Evolutionary conservation across 495 filamentous ascomycete species (phyloP).

Genomic region (Aspergillus panamensis): DNA sequence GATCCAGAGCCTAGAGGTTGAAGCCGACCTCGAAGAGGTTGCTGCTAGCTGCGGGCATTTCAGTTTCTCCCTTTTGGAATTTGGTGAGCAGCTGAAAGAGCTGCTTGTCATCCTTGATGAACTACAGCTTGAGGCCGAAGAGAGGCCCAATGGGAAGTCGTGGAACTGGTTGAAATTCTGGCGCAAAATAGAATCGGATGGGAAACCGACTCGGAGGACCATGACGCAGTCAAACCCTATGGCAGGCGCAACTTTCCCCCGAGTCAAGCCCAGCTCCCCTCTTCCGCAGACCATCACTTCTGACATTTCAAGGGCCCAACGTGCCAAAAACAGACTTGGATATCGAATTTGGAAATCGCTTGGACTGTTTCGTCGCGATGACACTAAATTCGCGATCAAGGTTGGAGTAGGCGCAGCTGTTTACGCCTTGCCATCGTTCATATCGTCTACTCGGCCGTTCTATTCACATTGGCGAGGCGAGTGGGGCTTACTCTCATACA

Average conservation of each 20-base stretch:
- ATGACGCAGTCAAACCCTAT: background rate
- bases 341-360: constrained; percentile 60
- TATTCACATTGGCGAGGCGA: constrained; percentile 92
- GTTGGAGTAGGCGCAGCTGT: constrained; percentile 84
- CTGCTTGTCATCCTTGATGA: constrained; percentile 84
- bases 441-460: constrained; percentile 69
- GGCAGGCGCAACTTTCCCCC: background rate
- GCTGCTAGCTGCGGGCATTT: constrained; percentile 95
- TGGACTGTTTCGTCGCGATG: constrained; percentile 58
- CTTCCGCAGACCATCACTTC: background rate
- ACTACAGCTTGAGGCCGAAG: constrained; percentile 64
- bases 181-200: constrained; percentile 34
- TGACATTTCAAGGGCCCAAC: constrained; percentile 1
- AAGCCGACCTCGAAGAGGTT: constrained; percentile 94
- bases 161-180: constrained; percentile 92
- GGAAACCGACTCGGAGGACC: background rate
- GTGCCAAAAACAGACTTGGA: constrained; percentile 35
- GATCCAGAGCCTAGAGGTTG: constrained; percentile 62
- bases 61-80: constrained; percentile 79
- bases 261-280: background rate
- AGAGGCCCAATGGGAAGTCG: constrained; percentile 52
- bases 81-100: constrained; percentile 81
- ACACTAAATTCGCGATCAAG: constrained; percentile 81
- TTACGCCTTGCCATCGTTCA: constrained; percentile 83
- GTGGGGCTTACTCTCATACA: constrained; percentile 95